Base-by-base conservation (phyloP, 2,329 filamentous ascomycete genomes). In the Penicillium sp. region DNA sequence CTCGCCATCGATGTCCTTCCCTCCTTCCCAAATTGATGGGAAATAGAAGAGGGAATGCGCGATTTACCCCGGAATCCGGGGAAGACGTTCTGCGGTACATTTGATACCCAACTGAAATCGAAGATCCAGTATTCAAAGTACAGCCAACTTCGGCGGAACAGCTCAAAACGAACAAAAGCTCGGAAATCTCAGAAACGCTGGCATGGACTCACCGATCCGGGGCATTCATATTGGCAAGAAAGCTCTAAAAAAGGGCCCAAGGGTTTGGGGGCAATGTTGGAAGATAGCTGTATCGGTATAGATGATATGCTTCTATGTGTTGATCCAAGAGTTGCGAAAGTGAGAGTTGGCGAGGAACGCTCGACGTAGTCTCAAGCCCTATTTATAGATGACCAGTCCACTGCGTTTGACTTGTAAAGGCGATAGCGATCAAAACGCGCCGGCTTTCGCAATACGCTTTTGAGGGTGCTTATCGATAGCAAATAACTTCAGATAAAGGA, bases 171-270 rank as follows among this genome's bases (percentile, higher is more conserved):
- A 35, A 49, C 10, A 44, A 51, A 18, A 26, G 1, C 13, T n/a
- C 20, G 5, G 2, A 4, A 7, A 13, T 24, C n/a, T 35, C 14
- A 50, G 32, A 53, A 40, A 60, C 11, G 40, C 38, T 39, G 26
- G 29, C 37, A 26, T 35, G 22, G 10, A 62, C 69, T 72, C 74
- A 83, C 81, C 69, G 61, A 55, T 72, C 69, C 16, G 69, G 69
- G 0, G 69, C 69, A 71, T 84, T 84, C 81, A 83, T 84, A 20
- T 64, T 72, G 66, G n/a, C 34, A 22, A 16, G 22, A 35, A 38
- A 46, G 53, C 42, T 42, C 38, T 49, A 44, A 16, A 47, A 43
- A 8, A 42, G 4, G 29, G n/a, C 14, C 8, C 13, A 13, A 9
- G 16, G 16, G 7, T 16, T 47, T 16, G 10, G 34, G 14, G 4